A percentile compares a stretch with the other conserved stretches of the same genome.
phyloP scores from a whole-genome alignment of 306 rosid genomes.

The Cucumis melo region DNA sequence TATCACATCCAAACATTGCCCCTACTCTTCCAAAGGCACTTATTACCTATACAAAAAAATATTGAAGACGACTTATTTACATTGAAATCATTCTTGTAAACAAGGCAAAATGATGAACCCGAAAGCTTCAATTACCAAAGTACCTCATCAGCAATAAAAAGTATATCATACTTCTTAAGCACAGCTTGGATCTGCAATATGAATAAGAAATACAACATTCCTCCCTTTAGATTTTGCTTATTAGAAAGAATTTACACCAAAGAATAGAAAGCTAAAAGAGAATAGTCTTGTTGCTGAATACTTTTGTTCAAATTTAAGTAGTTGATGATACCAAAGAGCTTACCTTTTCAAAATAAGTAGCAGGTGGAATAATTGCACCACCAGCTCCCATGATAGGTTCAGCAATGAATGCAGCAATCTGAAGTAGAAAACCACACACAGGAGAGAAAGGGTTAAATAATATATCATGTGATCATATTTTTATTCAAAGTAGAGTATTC shows the following conservation, averaged over 20 bases:
- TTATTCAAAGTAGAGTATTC: background rate
- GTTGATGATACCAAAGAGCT: background rate
- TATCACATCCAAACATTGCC: conserved; percentile 78
- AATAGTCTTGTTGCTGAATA: background rate
- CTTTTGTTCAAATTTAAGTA: background rate
- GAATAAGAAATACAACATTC: background rate
- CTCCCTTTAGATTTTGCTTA: background rate
- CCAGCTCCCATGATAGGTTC: conserved; percentile 99
- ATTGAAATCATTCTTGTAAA: background rate
- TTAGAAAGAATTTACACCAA: background rate
- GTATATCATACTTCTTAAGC: conserved; percentile 89
- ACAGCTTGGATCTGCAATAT: conserved; percentile 72
- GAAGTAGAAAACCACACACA: background rate
- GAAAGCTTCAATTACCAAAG: background rate
- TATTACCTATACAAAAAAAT: conserved; percentile 10
- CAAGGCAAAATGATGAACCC: background rate
- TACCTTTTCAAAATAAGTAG: conserved; percentile 90
- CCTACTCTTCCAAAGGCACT: conserved; percentile 98
- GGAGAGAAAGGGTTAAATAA: background rate
- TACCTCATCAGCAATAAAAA: conserved; percentile 95
- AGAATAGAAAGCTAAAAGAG: background rate
- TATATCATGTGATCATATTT: conserved; percentile 1
- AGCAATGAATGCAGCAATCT: conserved; percentile 98
- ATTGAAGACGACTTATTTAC: background rate
- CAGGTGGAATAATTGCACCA: conserved; percentile 86